Evolutionary conservation across 352 stramenopile genomes (phyloP), one percentile per base, ranked within the genome.

Genomic region (Globisporangium uncinulatum): DNA sequence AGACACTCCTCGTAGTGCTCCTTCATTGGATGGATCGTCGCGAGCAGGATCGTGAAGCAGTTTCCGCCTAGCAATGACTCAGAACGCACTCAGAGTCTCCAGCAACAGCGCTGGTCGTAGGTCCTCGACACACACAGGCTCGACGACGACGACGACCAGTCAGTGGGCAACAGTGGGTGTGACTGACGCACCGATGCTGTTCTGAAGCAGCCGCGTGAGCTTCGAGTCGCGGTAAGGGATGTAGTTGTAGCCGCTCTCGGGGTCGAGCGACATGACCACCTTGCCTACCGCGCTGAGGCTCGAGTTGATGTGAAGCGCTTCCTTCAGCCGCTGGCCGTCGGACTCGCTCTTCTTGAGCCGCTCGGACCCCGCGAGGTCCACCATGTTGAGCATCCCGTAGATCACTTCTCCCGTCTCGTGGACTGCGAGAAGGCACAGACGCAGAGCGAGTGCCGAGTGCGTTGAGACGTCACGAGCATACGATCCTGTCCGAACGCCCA

Each of bases 1-100:
- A 97, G 73, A 61, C 87, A 96, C 48, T 96, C 87, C 63, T 96
- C 87, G 45, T 95, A 95, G 65, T 96, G 86, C 49, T 92, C 79
- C 50, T 79, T 90, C 80, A 89, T 91, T 32, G 87, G 87, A 36
- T 95, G 83, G 51, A 95, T 95, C 11, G 86, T 95, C 34, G 85
- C 83, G 45, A 94, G 83, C 4, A 96, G 65, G 15, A 79, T 88
- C 57, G 83, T 94, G 51, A 87, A 90, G 46, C 77, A 95, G 56
- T 96, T 94, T 24, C 90, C 90, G 14, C 87, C 87, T 84, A 63
- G 21, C 0, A 8, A 51, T 47, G 42, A 14, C 9, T 47, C 42
- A 24, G 7, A 19, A 24, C 10, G 8, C 10, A 7, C 42, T 21
- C 42, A 11, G 8, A 11, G 17, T n/a, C 10, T 3, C 6, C 42